These are phyloP conservation scores for Aphanomyces invadans DNA, from an alignment of 352 stramenopile genomes.

Conservation along the genomic window DNA sequence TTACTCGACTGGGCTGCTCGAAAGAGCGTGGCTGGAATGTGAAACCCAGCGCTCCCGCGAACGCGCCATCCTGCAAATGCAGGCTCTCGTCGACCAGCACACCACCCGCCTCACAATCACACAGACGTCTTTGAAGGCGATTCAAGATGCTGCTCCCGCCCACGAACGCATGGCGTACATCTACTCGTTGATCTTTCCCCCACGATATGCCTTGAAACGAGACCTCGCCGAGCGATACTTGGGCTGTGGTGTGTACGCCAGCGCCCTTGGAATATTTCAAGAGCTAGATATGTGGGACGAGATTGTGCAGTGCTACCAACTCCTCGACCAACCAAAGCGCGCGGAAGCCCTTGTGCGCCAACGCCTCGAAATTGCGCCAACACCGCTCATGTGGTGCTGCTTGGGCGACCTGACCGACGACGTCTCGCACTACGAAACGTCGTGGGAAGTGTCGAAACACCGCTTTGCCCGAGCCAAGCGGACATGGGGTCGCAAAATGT, in stretches of 20 bases:
- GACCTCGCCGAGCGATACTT: conserved; percentile 91
- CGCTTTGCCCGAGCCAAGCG: conserved; percentile 89
- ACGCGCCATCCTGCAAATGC: conserved; percentile 93
- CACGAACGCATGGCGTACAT: conserved; percentile 87
- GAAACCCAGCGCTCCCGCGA: conserved; percentile 89
- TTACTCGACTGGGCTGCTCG: conserved; percentile 90
- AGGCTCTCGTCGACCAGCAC: conserved; percentile 94
- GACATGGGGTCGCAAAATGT: conserved; percentile 83
- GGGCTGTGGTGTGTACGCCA: conserved; percentile 78
- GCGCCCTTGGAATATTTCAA: conserved; percentile 89
- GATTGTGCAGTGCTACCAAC: conserved; percentile 92
- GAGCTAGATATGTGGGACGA: conserved; percentile 96
- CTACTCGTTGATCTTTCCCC: conserved; percentile 90
- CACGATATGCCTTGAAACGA: conserved; percentile 88
- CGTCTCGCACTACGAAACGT: conserved; percentile 83
- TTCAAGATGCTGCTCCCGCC: conserved; percentile 87
- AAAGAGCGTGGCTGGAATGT: conserved; percentile 92
- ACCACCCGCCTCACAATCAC: conserved; percentile 89
- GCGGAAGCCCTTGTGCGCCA: conserved; percentile 87
- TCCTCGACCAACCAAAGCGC: conserved; percentile 85
- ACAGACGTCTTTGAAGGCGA: conserved; percentile 66
- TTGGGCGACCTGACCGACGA: conserved; percentile 91
- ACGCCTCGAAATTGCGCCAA: conserved; percentile 72
- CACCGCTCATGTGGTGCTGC: conserved; percentile 91
- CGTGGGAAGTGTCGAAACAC: conserved; percentile 86